A percentile compares a stretch with the other conserved stretches of the same genome.
These are phyloP conservation scores for Tylopilus felleus DNA, from an alignment of 768 basidiomycete species.

Conservation along the genomic window DNA sequence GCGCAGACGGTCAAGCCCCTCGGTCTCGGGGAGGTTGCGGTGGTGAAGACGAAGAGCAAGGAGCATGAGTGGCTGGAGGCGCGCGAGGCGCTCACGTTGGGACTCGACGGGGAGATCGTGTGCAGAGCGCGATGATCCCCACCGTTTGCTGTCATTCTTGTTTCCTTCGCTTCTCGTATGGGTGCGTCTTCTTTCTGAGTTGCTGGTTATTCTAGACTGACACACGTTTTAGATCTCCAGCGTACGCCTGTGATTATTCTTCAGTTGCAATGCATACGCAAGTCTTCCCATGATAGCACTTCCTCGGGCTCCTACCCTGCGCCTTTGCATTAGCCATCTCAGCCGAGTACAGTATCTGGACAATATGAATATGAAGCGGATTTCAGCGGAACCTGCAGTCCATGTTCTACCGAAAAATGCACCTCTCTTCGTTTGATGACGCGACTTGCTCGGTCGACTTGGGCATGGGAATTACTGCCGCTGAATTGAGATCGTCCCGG, in stretches of 20 bases:
- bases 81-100: conserved; percentile 80
- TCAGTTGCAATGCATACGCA: too few species aligned
- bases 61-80: conserved; percentile 89
- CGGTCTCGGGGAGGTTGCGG: conserved; percentile 89
- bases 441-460: too few species aligned
- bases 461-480: too few species aligned
- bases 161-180: not conserved
- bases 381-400: not conserved
- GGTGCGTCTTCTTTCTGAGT: not conserved
- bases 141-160: not conserved
- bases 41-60: conserved; percentile 69
- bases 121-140: conserved; percentile 63
- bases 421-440: not conserved
- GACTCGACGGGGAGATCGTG: conserved; percentile 80
- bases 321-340: not conserved
- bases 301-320: too few species aligned
- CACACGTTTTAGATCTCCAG: too few species aligned
- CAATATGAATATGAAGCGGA: not conserved
- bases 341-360: not conserved
- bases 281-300: too few species aligned
- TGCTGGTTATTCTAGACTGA: not conserved
- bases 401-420: not conserved
- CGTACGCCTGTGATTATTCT: not conserved
- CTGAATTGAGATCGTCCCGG: too few species aligned
- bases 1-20: conserved; percentile 80